These are phyloP conservation scores for Candida silvatica DNA, from an alignment of 805 yeast species.

Conservation along the genomic window DNA sequence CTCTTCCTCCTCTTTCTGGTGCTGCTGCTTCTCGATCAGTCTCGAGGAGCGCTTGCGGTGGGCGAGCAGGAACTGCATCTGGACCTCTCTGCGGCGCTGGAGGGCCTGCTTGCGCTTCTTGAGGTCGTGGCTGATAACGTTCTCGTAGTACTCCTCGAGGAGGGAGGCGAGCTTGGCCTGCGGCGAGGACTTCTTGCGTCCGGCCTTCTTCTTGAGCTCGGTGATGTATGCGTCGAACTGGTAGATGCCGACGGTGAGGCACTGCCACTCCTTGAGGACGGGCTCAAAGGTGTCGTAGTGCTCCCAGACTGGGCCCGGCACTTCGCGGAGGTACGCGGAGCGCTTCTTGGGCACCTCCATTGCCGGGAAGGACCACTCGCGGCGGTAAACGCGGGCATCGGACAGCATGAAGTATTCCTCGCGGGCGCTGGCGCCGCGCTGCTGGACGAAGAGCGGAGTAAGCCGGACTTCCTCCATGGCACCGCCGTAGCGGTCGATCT, in stretches of 20 bases:
- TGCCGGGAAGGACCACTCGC: slow-evolving; percentile 23
- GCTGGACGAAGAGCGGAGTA: slow-evolving; percentile 13
- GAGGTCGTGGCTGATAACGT: slow-evolving; percentile 35
- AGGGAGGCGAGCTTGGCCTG: slow-evolving; percentile 22
- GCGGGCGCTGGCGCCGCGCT: slow-evolving; percentile 2
- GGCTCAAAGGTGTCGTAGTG: slow-evolving; percentile 26
- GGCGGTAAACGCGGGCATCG: slow-evolving; percentile 42
- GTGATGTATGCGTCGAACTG: slow-evolving; percentile 29
- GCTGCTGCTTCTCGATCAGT: slow-evolving; percentile 53
- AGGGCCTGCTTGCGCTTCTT: slow-evolving; percentile 44
- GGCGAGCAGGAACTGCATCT: slow-evolving; percentile 53
- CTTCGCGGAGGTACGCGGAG: slow-evolving; percentile 19
- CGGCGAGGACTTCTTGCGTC: slow-evolving; percentile 16
- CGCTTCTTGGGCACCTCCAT: slow-evolving; percentile 27
- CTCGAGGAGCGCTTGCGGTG: slow-evolving; percentile 71
- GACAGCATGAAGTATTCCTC: slow-evolving; percentile 34
- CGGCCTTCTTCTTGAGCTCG: slow-evolving; percentile 23
- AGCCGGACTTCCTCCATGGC: slow-evolving; percentile 8
- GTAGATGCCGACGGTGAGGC: slow-evolving; percentile 35
- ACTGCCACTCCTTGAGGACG: slow-evolving; percentile 25
- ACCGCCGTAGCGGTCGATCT: slow-evolving; percentile 30
- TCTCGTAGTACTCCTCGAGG: slow-evolving; percentile 25
- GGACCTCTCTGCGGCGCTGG: slow-evolving; percentile 52
- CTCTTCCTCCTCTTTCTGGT: slow-evolving; percentile 44
- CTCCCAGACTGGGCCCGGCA: slow-evolving; percentile 6